These are phyloP conservation scores for Fusarium sp. DNA, from an alignment of 2,329 filamentous ascomycete species.

Conservation along the genomic window DNA sequence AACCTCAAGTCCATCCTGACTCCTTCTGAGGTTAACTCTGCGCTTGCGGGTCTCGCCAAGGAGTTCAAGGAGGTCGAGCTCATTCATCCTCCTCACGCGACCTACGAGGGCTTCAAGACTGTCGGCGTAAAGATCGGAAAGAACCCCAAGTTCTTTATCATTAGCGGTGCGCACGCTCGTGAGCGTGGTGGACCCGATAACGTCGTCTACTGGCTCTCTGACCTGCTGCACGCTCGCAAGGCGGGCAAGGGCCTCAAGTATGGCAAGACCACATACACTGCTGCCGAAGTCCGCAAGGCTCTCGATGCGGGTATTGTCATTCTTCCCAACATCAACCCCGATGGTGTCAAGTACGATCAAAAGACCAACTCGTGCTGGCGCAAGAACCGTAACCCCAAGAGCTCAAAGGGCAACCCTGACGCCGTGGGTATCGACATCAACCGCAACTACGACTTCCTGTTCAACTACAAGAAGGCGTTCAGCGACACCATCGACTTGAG, in stretches of 20 bases:
- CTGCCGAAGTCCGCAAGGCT: slow-evolving; percentile 62
- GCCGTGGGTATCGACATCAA: slow-evolving; percentile 64
- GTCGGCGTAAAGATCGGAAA: slow-evolving; percentile 59
- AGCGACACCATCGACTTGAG: slow-evolving; percentile 51
- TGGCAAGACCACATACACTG: slow-evolving; percentile 63
- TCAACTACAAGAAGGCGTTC: slow-evolving; percentile 63
- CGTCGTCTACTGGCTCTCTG: slow-evolving; percentile 67
- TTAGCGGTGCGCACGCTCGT: slow-evolving; percentile 66
- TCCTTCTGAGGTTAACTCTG: slow-evolving; percentile 58
- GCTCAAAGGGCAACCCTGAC: slow-evolving; percentile 47
- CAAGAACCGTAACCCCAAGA: slow-evolving; percentile 64
- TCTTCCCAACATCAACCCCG: slow-evolving; percentile 65
- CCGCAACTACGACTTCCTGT: slow-evolving; percentile 69
- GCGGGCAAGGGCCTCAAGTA: slow-evolving; percentile 62
- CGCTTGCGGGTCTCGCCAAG: slow-evolving; percentile 56
- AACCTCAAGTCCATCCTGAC: slow-evolving; percentile 59
- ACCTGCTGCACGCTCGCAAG: slow-evolving; percentile 65
- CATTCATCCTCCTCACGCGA: slow-evolving; percentile 58
- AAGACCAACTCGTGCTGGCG: slow-evolving; percentile 63
- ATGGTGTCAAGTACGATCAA: slow-evolving; percentile 65
- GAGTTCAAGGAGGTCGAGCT: slow-evolving; percentile 54
- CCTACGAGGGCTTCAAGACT: slow-evolving; percentile 56
- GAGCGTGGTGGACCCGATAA: slow-evolving; percentile 68
- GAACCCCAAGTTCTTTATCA: slow-evolving; percentile 62
- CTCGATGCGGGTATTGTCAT: slow-evolving; percentile 65